Evolutionary conservation across 257 asterid genomes (phyloP).

Genomic region (Linaria vulgaris): DNA sequence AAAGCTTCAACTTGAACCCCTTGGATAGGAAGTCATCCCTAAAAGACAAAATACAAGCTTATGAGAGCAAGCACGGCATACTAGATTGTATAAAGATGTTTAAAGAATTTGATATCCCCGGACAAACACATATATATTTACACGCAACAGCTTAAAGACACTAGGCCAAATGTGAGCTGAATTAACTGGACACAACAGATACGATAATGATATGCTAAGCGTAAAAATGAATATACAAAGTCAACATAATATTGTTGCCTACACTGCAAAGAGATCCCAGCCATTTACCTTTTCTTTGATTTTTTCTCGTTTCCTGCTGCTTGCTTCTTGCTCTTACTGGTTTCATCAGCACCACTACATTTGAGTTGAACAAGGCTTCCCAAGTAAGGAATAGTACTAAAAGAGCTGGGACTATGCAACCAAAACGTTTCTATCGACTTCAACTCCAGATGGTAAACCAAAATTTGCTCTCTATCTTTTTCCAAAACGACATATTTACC

Average conservation of each 20-base stretch:
- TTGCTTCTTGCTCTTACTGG: neutral
- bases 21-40: no score
- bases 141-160: no score
- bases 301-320: neutral
- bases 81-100: no score
- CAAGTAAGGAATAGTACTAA: neutral
- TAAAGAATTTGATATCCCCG: no score
- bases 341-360: neutral
- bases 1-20: no score
- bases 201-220: no score
- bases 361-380: conserved; percentile 6
- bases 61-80: no score
- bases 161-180: no score
- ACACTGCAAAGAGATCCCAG: neutral
- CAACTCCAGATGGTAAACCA: neutral
- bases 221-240: no score
- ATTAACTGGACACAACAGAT: no score
- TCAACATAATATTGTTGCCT: neutral
- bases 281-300: neutral
- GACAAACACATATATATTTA: no score
- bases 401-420: neutral
- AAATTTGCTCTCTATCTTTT: neutral
- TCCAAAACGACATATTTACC: neutral
- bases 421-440: neutral
- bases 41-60: no score